A percentile compares a stretch with the other conserved stretches of the same genome.
Evolutionary conservation across 805 yeast species (phyloP).

Genomic region (Saturnispora saitoi): DNA sequence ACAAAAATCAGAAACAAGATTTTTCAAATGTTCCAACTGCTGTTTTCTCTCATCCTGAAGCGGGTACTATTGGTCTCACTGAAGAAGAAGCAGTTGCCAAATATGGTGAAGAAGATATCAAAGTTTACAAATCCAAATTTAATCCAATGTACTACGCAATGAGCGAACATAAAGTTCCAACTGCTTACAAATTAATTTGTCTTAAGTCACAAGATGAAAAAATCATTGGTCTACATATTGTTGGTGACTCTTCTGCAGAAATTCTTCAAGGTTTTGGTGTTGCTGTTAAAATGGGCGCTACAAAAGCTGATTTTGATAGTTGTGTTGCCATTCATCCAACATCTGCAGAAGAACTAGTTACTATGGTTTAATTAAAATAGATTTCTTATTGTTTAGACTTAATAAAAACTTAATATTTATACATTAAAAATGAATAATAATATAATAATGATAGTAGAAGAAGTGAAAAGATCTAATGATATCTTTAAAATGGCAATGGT

Average conservation of each 20-base stretch:
- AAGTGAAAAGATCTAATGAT: too few relatives aligned
- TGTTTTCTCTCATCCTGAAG: slow-evolving; percentile 98
- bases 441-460: background rate
- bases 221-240: slow-evolving; percentile 89
- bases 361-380: slow-evolving; percentile 37
- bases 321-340: slow-evolving; percentile 99
- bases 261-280: slow-evolving; percentile 98
- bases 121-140: slow-evolving; percentile 74
- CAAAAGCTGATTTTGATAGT: slow-evolving; percentile 88
- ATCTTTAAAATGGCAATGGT: background rate
- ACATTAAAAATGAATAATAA: background rate
- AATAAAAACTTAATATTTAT: slow-evolving; percentile 15
- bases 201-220: slow-evolving; percentile 72
- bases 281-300: slow-evolving; percentile 98
- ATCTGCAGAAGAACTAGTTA: slow-evolving; percentile 94
- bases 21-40: slow-evolving; percentile 85
- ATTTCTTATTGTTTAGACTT: background rate
- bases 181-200: slow-evolving; percentile 74
- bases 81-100: slow-evolving; percentile 69
- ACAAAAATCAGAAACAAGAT: slow-evolving; percentile 71
- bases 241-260: slow-evolving; percentile 88
- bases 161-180: slow-evolving; percentile 73
- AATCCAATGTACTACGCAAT: slow-evolving; percentile 91
- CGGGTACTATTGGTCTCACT: slow-evolving; percentile 84
- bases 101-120: slow-evolving; percentile 74